Conservation (phyloP, 208 protist genomes). For the Trichomonas vaginalis region DNA sequence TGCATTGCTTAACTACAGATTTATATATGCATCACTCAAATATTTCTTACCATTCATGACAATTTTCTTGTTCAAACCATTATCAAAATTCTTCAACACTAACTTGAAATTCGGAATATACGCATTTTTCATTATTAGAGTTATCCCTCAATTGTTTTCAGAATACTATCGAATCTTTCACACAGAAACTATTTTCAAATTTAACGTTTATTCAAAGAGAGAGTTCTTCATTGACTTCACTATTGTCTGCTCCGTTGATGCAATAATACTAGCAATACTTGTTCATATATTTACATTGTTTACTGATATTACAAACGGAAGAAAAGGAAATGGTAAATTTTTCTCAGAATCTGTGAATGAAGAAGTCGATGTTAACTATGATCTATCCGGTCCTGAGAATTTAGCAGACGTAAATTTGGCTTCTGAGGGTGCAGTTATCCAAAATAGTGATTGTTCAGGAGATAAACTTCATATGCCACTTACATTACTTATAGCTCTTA, state of each 20-base stretch:
- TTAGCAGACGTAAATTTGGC: background rate
- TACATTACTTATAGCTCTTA: background rate
- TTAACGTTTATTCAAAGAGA: background rate
- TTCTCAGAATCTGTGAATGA: background rate
- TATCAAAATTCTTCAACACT: background rate
- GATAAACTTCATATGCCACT: background rate
- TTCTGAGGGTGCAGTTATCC: background rate
- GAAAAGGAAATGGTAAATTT: background rate
- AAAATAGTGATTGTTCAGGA: background rate
- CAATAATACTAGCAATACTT: background rate
- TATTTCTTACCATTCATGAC: background rate
- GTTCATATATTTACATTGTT: background rate
- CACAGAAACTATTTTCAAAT: background rate
- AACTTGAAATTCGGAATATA: background rate
- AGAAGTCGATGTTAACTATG: background rate
- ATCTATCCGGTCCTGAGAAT: background rate
- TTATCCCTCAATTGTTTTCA: background rate
- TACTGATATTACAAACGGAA: background rate
- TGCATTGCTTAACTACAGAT: background rate
- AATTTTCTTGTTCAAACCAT: background rate
- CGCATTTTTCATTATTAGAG: background rate
- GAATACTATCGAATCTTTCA: background rate
- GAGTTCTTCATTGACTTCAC: background rate
- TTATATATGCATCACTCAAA: background rate
- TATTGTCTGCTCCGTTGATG: background rate